Evolutionary conservation across 805 yeast genomes (phyloP).

Genomic region (Starmerella khaoyaiensis): DNA sequence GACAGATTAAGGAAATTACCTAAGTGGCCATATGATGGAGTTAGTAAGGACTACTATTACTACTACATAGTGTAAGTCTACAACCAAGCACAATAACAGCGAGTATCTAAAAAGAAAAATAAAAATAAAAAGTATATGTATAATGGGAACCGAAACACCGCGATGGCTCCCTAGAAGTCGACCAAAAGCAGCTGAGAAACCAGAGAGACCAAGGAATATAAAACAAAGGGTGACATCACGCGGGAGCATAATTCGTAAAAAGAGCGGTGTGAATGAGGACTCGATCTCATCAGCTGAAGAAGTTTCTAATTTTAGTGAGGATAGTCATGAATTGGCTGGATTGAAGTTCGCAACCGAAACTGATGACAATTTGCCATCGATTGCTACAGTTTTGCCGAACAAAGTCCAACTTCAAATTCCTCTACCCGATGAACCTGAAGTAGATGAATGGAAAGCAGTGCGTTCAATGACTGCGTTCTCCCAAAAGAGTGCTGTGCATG

Average conservation of each 20-base stretch:
- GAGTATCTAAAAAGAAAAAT: not conserved
- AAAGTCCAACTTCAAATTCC: too few species aligned
- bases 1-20: not conserved
- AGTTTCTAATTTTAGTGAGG: not conserved
- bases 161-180: not conserved
- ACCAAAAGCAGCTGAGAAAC: not conserved
- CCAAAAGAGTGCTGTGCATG: not conserved
- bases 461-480: not conserved
- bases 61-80: not conserved
- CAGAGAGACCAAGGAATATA: not conserved
- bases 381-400: too few species aligned
- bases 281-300: constrained; percentile 3
- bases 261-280: constrained; percentile 8
- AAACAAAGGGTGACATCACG: constrained; percentile 10
- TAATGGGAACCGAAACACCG: not conserved
- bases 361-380: too few species aligned
- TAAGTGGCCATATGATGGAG: not conserved
- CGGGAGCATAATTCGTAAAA: constrained; percentile 9
- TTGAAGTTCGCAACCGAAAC: too few species aligned
- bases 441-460: not conserved
- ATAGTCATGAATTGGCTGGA: not conserved
- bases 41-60: not conserved
- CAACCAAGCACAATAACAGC: not conserved
- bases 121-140: not conserved
- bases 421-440: not conserved